Evolutionary conservation across 2,329 filamentous ascomycete genomes (phyloP).

Genomic region (Monilinia fructigena): DNA sequence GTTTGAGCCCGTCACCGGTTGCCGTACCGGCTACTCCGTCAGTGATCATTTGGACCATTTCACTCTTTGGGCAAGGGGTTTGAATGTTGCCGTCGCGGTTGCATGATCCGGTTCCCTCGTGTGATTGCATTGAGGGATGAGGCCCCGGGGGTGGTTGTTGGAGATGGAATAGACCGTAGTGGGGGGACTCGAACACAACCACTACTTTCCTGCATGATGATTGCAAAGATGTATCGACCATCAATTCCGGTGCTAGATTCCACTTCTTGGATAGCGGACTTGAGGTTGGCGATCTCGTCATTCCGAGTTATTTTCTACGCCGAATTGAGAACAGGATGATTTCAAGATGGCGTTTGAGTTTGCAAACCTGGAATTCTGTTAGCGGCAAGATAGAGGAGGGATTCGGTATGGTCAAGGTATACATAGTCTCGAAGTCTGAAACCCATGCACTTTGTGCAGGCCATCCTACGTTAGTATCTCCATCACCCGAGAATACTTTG

Average conservation of each 20-base stretch:
- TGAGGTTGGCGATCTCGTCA: conserved; percentile 26
- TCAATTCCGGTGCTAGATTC: conserved; percentile 21
- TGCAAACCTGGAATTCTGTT: conserved; percentile 17
- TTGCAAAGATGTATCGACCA: conserved; percentile 39
- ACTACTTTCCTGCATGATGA: conserved; percentile 41
- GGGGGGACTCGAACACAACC: conserved; percentile 32
- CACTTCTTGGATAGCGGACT: conserved; percentile 24
- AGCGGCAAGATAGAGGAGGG: not conserved
- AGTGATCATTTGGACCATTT: conserved; percentile 38
- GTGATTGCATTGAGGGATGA: conserved; percentile 39
- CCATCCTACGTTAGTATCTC: conserved; percentile 25
- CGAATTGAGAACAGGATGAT: conserved; percentile 20
- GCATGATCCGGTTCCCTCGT: conserved; percentile 27
- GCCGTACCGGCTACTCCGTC: conserved; percentile 38
- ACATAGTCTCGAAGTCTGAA: conserved; percentile 27
- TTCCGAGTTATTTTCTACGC: conserved; percentile 20
- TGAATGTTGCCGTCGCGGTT: conserved; percentile 27
- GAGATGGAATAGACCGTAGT: conserved; percentile 24
- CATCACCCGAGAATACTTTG: conserved; percentile 23
- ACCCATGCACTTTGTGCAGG: conserved; percentile 25
- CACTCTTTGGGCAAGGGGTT: conserved; percentile 25
- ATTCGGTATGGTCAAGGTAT: not conserved
- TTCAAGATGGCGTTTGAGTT: conserved; percentile 11
- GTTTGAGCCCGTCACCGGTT: conserved; percentile 35
- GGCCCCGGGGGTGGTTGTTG: too few species aligned